Conservation (phyloP, 805 yeast species). For the Saturnispora quitensis region DNA sequence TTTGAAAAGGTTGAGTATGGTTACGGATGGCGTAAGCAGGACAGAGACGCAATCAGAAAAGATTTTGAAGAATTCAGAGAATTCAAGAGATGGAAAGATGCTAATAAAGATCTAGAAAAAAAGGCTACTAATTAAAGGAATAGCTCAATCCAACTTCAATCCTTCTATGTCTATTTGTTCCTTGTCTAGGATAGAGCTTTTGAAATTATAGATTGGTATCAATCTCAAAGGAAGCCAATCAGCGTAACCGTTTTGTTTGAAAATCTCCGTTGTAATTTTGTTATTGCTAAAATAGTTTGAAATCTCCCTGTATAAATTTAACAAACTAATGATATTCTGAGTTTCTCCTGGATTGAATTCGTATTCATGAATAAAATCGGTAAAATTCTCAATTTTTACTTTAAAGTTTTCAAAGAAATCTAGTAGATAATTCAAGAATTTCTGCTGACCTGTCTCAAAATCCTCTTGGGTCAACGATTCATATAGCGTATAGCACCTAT, state of each 20-base stretch:
- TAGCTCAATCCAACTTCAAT: background rate
- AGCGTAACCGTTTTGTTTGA: conserved; percentile 7
- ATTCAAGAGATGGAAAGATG: background rate
- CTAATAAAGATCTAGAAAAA: background rate
- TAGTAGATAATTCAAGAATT: conserved; percentile 12
- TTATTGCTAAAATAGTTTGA: conserved; percentile 8
- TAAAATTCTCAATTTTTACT: conserved; percentile 11
- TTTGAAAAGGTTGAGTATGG: background rate
- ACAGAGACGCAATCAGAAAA: background rate
- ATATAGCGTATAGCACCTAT: conserved; percentile 13
- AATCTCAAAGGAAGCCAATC: conserved; percentile 19
- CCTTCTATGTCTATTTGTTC: conserved; percentile 7
- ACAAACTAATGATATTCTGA: conserved; percentile 13
- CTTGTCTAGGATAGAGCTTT: conserved; percentile 1
- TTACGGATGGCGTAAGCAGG: background rate
- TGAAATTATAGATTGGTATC: conserved; percentile 20
- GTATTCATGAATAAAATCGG: conserved; percentile 12
- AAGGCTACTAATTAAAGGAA: background rate
- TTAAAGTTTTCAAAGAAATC: conserved; percentile 9
- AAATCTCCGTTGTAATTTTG: background rate
- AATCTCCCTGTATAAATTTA: conserved; percentile 15
- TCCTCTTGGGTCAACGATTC: conserved; percentile 10
- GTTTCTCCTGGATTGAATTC: conserved; percentile 15
- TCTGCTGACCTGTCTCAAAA: conserved; percentile 11
- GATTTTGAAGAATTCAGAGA: background rate